A percentile compares a stretch with the other conserved stretches of the same genome.
Evolutionary conservation across 1,284 basidiomycete genomes (phyloP).

Genomic region (Cutaneotrichosporon mucoides): DNA sequence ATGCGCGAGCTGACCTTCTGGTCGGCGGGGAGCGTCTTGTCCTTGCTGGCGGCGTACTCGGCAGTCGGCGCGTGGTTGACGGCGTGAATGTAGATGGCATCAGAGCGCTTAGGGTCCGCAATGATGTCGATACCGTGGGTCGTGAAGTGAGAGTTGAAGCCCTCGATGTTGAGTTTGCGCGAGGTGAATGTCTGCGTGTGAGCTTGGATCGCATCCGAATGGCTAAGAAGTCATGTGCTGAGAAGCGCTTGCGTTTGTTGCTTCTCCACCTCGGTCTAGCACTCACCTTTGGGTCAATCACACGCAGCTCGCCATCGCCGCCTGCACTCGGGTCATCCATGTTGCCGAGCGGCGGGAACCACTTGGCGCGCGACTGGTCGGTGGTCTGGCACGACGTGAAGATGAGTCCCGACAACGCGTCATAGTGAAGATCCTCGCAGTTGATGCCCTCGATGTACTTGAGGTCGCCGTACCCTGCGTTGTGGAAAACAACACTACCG

Average conservation of each 20-base stretch:
- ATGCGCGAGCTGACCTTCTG: slow-evolving; percentile 23
- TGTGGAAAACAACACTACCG: neutral
- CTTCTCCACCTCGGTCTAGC: too few relatives aligned
- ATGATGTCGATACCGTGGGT: slow-evolving; percentile 38
- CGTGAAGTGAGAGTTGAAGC: slow-evolving; percentile 23
- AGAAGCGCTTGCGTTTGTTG: too few relatives aligned
- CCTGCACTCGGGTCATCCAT: slow-evolving; percentile 17
- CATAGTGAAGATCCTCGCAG: slow-evolving; percentile 19
- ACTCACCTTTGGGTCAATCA: slow-evolving; percentile 32
- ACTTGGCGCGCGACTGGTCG: slow-evolving; percentile 27
- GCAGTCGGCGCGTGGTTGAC: slow-evolving; percentile 28
- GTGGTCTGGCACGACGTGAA: slow-evolving; percentile 12
- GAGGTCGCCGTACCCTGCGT: neutral
- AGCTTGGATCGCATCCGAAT: too few relatives aligned
- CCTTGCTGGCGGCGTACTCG: neutral
- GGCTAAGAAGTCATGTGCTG: too few relatives aligned
- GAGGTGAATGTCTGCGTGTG: slow-evolving; percentile 23
- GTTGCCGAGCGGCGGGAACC: slow-evolving; percentile 29
- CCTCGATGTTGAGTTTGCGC: slow-evolving; percentile 15
- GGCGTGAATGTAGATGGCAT: slow-evolving; percentile 32
- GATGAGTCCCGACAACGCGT: slow-evolving; percentile 8
- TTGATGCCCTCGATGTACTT: slow-evolving; percentile 11
- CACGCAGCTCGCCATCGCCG: slow-evolving; percentile 18
- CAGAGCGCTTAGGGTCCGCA: slow-evolving; percentile 16
- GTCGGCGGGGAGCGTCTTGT: slow-evolving; percentile 3